Percentiles rank a stretch among this genome's conserved stretches.
These are phyloP conservation scores for Lignosus rhinocerotis DNA, from an alignment of 1,284 basidiomycete genomes.

Conservation along the genomic window DNA sequence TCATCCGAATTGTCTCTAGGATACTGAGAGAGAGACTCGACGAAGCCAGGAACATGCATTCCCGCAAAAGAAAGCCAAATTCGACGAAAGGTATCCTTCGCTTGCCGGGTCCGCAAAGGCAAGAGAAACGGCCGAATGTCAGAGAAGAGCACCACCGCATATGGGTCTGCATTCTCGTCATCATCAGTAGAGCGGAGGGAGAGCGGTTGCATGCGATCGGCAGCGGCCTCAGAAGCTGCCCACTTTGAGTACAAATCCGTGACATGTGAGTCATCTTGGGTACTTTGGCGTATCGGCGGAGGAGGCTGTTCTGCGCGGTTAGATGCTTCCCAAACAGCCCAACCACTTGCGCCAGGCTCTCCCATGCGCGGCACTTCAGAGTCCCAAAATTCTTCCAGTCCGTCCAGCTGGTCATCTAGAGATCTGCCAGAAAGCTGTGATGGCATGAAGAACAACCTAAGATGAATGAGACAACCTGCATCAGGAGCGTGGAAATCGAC, in stretches of 20 bases:
- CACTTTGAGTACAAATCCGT: conserved; percentile 72
- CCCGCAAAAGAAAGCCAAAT: conserved; percentile 80
- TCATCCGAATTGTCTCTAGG: conserved; percentile 50
- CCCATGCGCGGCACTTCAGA: conserved; percentile 66
- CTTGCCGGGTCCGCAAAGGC: conserved; percentile 49
- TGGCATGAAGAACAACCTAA: conserved; percentile 58
- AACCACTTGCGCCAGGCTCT: conserved; percentile 60
- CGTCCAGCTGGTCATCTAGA: conserved; percentile 49
- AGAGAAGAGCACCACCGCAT: conserved; percentile 74
- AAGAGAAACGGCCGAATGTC: conserved; percentile 78
- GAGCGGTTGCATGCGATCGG: conserved; percentile 45
- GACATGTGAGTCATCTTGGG: conserved; percentile 18
- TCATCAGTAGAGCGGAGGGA: conserved; percentile 65
- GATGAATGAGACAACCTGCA: neutral
- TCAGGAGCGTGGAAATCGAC: conserved; percentile 24
- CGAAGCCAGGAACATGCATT: conserved; percentile 70
- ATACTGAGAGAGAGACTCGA: conserved; percentile 38
- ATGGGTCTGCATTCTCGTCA: conserved; percentile 71
- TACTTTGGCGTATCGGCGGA: conserved; percentile 11
- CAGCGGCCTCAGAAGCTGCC: conserved; percentile 58
- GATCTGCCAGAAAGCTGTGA: conserved; percentile 40
- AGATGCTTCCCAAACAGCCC: conserved; percentile 57
- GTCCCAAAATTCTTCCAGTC: conserved; percentile 78
- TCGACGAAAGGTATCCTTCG: conserved; percentile 67
- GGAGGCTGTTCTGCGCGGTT: conserved; percentile 35